A percentile compares a stretch with the other conserved stretches of the same genome.
Conservation (phyloP, 2,329 filamentous ascomycete genomes). For the Ophiostoma perfectum region DNA sequence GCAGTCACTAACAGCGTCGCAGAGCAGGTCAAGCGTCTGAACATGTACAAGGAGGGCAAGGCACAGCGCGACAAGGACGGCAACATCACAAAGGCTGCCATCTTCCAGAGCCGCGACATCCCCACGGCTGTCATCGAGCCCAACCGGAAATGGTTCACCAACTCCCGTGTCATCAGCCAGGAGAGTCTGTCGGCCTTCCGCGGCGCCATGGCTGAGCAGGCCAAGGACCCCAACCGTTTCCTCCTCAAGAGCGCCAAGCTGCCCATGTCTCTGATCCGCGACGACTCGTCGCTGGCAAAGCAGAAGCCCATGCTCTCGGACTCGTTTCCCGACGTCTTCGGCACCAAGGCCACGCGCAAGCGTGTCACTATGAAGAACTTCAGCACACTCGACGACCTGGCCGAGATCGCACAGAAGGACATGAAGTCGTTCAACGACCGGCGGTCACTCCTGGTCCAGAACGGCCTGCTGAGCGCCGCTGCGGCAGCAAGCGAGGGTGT, state of each 20-base stretch:
- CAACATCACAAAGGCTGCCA: slow-evolving; percentile 63
- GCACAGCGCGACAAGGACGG: slow-evolving; percentile 75
- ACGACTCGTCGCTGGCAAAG: slow-evolving; percentile 59
- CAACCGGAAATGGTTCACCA: slow-evolving; percentile 96
- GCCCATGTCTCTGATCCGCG: slow-evolving; percentile 87
- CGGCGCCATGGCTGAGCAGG: slow-evolving; percentile 84
- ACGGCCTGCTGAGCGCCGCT: slow-evolving; percentile 55
- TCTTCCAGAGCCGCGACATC: slow-evolving; percentile 63
- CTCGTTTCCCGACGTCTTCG: slow-evolving; percentile 80
- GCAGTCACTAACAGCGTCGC: not conserved
- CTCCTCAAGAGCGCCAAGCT: slow-evolving; percentile 97
- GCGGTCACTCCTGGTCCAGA: slow-evolving; percentile 57
- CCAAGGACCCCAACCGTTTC: slow-evolving; percentile 85
- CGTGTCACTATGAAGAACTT: slow-evolving; percentile 64
- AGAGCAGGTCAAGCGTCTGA: slow-evolving; percentile 50
- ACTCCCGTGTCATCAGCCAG: slow-evolving; percentile 84
- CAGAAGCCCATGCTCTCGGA: slow-evolving; percentile 45
- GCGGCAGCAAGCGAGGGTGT: slow-evolving; percentile 54
- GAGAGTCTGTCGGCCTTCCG: slow-evolving; percentile 66
- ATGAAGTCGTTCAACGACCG: slow-evolving; percentile 77
- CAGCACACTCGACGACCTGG: slow-evolving; percentile 74
- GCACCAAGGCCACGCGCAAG: slow-evolving; percentile 88
- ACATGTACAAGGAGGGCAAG: slow-evolving; percentile 69
- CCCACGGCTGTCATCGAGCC: slow-evolving; percentile 87
- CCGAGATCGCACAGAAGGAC: slow-evolving; percentile 70